These are phyloP conservation scores for Leccinum ponderosum DNA, from an alignment of 1,284 basidiomycete genomes.

Conservation along the genomic window DNA sequence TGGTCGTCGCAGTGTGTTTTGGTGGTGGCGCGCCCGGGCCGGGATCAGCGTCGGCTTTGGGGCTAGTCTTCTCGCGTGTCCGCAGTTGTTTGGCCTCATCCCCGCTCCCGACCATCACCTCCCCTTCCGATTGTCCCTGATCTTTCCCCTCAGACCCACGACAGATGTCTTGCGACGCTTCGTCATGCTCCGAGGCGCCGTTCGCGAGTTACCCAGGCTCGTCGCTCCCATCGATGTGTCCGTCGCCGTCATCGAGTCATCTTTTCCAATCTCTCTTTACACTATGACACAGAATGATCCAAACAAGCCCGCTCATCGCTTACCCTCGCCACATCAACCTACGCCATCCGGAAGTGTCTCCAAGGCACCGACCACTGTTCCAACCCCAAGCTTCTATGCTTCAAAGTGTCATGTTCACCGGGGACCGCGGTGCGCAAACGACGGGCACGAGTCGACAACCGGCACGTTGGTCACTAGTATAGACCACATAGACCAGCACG, in stretches of 20 bases:
- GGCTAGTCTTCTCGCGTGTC: too few relatives aligned
- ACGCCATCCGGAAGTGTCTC: conserved; percentile 16
- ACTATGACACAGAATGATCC: conserved; percentile 30
- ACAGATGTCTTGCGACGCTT: too few relatives aligned
- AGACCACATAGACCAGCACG: too few relatives aligned
- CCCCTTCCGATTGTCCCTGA: conserved; percentile 31
- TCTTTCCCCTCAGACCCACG: background rate
- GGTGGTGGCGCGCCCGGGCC: background rate
- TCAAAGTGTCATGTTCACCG: conserved; percentile 9
- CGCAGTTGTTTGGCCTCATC: too few relatives aligned
- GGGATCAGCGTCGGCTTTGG: background rate
- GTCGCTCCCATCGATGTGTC: too few relatives aligned
- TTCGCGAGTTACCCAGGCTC: too few relatives aligned
- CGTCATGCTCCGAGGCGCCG: too few relatives aligned
- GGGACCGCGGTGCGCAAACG: too few relatives aligned
- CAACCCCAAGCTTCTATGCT: conserved; percentile 32
- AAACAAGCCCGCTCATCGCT: conserved; percentile 17
- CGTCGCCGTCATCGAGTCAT: background rate
- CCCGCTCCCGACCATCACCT: conserved; percentile 6
- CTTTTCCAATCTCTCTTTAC: background rate
- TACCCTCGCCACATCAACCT: conserved; percentile 25
- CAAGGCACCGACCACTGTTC: conserved; percentile 23
- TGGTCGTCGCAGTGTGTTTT: background rate
- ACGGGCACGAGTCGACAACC: too few relatives aligned
- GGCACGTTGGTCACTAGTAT: too few relatives aligned